Conservation (phyloP, 352 stramenopile genomes). For the Pythium grandisporangium region DNA sequence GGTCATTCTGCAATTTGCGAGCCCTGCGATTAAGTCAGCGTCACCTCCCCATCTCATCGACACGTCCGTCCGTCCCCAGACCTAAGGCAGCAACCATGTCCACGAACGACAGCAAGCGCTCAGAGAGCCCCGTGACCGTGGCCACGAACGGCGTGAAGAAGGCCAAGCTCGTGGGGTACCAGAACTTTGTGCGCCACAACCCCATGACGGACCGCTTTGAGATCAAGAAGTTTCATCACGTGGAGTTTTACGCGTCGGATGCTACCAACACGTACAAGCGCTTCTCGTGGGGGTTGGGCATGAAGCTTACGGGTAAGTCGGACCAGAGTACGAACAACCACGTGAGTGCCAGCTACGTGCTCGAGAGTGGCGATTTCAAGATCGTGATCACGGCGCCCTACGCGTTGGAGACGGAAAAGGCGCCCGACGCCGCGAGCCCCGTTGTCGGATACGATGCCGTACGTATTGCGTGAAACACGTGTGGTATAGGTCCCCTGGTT, state of each 20-base stretch:
- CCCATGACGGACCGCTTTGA: constrained; percentile 67
- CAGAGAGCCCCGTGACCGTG: constrained; percentile 4
- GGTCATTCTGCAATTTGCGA: constrained; percentile 17
- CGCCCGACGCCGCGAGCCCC: constrained; percentile 26
- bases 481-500: too few relatives aligned
- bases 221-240: constrained; percentile 74
- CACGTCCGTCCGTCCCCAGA: neutral
- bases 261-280: constrained; percentile 67
- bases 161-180: constrained; percentile 57
- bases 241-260: constrained; percentile 80
- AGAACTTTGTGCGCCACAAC: constrained; percentile 76
- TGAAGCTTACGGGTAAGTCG: constrained; percentile 73
- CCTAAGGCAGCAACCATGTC: too few relatives aligned
- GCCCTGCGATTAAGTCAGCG: too few relatives aligned
- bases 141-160: constrained; percentile 23
- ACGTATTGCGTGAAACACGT: constrained; percentile 5
- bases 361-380: constrained; percentile 68
- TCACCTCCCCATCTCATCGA: neutral
- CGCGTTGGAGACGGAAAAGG: constrained; percentile 55
- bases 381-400: constrained; percentile 89
- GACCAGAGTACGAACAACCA: constrained; percentile 86
- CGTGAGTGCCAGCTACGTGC: constrained; percentile 77
- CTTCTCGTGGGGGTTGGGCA: constrained; percentile 81
- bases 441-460: constrained; percentile 54
- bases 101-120: constrained; percentile 3